phyloP scores from a whole-genome alignment of 768 basidiomycete species.

The Calocera cornea region DNA sequence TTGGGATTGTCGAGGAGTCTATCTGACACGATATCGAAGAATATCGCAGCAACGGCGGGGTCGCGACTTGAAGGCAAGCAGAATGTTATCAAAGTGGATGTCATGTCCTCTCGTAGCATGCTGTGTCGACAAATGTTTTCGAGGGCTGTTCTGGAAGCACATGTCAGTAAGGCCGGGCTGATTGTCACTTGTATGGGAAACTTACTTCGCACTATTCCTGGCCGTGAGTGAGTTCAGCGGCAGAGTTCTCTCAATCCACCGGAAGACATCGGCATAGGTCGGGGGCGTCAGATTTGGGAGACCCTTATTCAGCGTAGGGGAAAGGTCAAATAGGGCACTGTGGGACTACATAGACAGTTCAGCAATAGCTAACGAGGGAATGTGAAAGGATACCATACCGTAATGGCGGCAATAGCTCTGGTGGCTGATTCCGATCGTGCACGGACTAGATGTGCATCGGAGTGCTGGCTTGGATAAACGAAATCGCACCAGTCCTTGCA shows the following conservation, averaged over 20 bases:
- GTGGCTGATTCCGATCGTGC: background rate
- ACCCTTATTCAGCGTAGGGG: background rate
- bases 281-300: background rate
- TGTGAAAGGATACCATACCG: background rate
- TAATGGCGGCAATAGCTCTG: background rate
- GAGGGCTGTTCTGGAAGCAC: background rate
- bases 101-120: background rate
- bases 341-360: background rate
- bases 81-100: background rate
- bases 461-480: conserved; percentile 16
- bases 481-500: conserved; percentile 66
- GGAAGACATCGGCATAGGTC: background rate
- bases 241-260: background rate
- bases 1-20: conserved; percentile 37
- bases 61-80: conserved; percentile 17
- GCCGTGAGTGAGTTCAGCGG: conserved; percentile 2
- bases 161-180: background rate
- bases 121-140: conserved; percentile 5
- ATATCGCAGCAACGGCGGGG: conserved; percentile 42
- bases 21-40: conserved; percentile 70
- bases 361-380: background rate
- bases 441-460: background rate
- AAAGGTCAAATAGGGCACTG: background rate
- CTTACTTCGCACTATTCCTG: background rate
- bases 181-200: background rate